These are phyloP conservation scores for Backusella luteola DNA, from an alignment of 192 early-diverging fungal genomes.

Conservation along the genomic window DNA sequence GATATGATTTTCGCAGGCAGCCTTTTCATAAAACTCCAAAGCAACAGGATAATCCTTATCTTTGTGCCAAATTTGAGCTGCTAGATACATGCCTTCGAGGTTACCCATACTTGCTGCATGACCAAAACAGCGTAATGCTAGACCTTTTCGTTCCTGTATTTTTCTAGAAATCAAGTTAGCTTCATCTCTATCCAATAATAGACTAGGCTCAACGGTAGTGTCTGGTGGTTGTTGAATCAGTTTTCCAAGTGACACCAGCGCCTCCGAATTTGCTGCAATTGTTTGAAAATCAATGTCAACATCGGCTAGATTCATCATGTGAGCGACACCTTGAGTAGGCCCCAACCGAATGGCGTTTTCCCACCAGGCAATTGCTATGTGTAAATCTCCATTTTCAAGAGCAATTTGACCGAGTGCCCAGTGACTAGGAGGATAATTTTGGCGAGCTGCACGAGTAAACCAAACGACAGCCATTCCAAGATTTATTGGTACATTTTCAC, in stretches of 20 bases:
- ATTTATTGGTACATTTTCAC: conserved; percentile 16
- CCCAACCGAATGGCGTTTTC: conserved; percentile 17
- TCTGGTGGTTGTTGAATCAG: conserved; percentile 12
- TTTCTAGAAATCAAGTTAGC: conserved; percentile 5
- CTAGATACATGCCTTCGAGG: conserved; percentile 29
- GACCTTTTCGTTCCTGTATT: conserved; percentile 1
- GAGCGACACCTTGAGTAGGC: neutral
- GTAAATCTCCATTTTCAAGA: conserved; percentile 31
- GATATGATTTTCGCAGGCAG: conserved; percentile 23
- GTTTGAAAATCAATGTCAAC: neutral
- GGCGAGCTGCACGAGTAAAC: conserved; percentile 26
- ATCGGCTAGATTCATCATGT: conserved; percentile 1
- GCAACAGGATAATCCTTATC: conserved; percentile 25
- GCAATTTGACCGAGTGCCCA: conserved; percentile 34
- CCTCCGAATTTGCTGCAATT: conserved; percentile 21
- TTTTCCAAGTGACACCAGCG: conserved; percentile 24
- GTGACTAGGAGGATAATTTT: conserved; percentile 24
- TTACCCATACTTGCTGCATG: conserved; percentile 32
- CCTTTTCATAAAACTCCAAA: conserved; percentile 26
- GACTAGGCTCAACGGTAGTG: neutral
- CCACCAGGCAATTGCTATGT: conserved; percentile 33
- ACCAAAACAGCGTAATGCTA: conserved; percentile 21
- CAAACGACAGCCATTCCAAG: conserved; percentile 27
- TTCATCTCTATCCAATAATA: neutral
- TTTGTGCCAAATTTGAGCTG: conserved; percentile 24